Conservation (phyloP, 306 rosid genomes). For the Vachellia collinsii region DNA sequence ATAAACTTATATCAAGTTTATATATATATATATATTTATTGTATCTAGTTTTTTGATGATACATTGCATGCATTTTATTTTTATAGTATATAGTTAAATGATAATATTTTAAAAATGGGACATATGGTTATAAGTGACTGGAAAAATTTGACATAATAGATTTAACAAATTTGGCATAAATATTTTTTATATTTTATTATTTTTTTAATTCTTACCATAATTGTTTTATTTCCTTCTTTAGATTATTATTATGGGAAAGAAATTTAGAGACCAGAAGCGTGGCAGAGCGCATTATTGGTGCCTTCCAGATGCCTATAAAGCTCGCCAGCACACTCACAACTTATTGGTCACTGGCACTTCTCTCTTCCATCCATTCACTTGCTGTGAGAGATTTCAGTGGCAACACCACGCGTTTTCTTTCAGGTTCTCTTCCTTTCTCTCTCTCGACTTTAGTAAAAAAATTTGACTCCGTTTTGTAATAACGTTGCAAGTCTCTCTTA, state of each 20-base stretch:
- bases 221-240: not conserved
- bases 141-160: too few species aligned
- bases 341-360: not conserved
- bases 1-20: too few species aligned
- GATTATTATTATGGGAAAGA: not conserved
- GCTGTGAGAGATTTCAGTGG: constrained; percentile 28
- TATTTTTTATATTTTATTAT: too few species aligned
- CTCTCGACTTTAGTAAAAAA: not conserved
- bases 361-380: not conserved
- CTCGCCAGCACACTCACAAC: not conserved
- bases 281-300: not conserved
- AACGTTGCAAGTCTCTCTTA: not conserved
- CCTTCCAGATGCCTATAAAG: constrained; percentile 10
- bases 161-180: too few species aligned
- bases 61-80: too few species aligned
- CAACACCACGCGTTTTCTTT: not conserved
- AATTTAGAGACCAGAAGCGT: not conserved
- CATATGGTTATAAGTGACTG: too few species aligned
- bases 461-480: not conserved
- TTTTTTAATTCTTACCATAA: not conserved
- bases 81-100: too few species aligned
- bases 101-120: too few species aligned
- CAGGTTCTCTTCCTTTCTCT: constrained; percentile 33
- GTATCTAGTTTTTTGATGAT: too few species aligned
- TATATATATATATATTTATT: too few species aligned